Base-by-base conservation (phyloP, 2,329 filamentous ascomycete species). In the Parasarocladium wereldwijsianum region DNA sequence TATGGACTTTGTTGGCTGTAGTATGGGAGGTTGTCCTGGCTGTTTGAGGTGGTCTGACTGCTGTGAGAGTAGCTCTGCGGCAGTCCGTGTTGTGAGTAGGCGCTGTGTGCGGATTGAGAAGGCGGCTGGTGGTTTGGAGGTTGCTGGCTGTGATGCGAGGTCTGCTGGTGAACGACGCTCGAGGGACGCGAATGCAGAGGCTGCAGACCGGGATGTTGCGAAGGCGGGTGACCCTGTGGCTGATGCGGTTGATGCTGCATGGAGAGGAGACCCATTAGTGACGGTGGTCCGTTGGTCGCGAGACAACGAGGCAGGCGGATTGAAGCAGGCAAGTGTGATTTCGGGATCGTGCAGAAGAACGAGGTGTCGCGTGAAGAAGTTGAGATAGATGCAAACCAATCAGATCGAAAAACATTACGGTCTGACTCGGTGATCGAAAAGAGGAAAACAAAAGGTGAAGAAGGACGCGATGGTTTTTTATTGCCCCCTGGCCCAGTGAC, bases 1-100 rank as follows among this genome's bases (percentile, higher is more conserved):
- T 93, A 93, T 8, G 82, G 72, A 51, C 76, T 83, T 38, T 80
- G 71, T 49, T 90, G 81, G 34, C 78, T 70, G 48, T 79, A 74
- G 55, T 87, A 93, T 44, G 74, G 66, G 31, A 80, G 58, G 42
- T 44, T 52, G 35, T 92, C 80, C 46, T 76, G 76, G 25, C 66
- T 65, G 46, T 61, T 70, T 34, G 65, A 59, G 15, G 65, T 60
- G 17, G 68, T 63, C 50, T 76, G 74, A 40, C 66, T 64, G 34
- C 73, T 62, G 39, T 74, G 67, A 39, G 77, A 71, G 55, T 90
- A 90, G 44, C 70, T 61, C 43, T 70, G 66, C 43, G 77, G 62
- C 40, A 66, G 56, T 15, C 73, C 65, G 58, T 82, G 71, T 39
- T 4, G n/a, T 8, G 76, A 67, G 58, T 84, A 85, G 36, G 71